Evolutionary conservation across 345 rosid genomes (phyloP), one percentile per base, ranked within the genome.

Genomic region (Ailanthus altissimus): DNA sequence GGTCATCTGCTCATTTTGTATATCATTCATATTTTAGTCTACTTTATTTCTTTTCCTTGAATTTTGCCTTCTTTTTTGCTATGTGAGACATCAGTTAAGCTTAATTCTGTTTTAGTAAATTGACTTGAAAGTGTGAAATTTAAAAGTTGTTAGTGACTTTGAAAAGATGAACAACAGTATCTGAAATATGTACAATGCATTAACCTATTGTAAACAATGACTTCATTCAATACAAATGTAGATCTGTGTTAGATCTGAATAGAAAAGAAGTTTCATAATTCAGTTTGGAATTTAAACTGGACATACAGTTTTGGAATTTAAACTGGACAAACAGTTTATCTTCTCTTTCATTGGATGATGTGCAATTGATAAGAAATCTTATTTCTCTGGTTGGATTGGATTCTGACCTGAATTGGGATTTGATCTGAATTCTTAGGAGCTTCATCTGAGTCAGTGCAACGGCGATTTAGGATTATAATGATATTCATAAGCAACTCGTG

Each of bases 1-100:
- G 97, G 99, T 94, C 28, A 69, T 69, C 54, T 75, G 58, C 79
- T 66, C 56, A 79, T 56, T 54, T 53, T 74, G 57, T 54, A 36
- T 59, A 61, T 81, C 70, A 47, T 43, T 62, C 42, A 54, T 47
- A 36, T 75, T 51, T 26, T 59, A 47, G 7, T 23, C 64, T 8
- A 10, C 16, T n/a, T 28, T 75, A 36, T 40, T 58, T 45, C 57
- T 70, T 49, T 16, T 59, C 51, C 56, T 61, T 73, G 74, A 56
- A 66, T 60, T 61, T 71, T 18, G 46, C 50, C 32, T 64, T 49
- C 67, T 36, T 51, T 69, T 54, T 23, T 28, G 42, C 25, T 28
- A 38, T 63, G 36, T 4, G n/a, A 36, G 68, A 40, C n/a, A 65
- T 65, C 23, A 6, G 51, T 36, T 32, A 21, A 21, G 69, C 32